These are phyloP conservation scores for Akanthomyces uredinophilus DNA, from an alignment of 2,329 filamentous ascomycete species.

Conservation along the genomic window DNA sequence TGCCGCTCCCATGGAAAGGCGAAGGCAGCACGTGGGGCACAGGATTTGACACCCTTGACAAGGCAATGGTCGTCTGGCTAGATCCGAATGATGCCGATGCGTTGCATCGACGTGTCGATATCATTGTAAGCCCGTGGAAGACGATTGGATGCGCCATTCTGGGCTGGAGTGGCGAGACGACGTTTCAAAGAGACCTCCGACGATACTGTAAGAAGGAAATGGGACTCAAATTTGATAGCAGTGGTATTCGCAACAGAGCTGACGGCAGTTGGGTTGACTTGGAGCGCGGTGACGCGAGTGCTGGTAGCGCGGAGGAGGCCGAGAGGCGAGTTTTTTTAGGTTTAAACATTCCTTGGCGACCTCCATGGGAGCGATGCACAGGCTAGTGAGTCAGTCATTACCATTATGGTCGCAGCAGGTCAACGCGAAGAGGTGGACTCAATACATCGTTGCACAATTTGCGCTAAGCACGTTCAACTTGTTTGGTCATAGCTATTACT, in stretches of 20 bases:
- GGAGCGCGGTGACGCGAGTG: constrained; percentile 47
- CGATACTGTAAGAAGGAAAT: constrained; percentile 69
- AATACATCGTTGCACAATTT: background rate
- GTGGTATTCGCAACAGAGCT: constrained; percentile 65
- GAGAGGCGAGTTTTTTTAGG: constrained; percentile 78
- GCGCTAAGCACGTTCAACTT: no score
- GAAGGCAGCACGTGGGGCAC: constrained; percentile 32
- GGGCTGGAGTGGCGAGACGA: constrained; percentile 85
- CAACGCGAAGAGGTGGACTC: background rate
- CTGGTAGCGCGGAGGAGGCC: constrained; percentile 63
- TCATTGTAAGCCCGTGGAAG: constrained; percentile 84
- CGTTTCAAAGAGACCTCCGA: constrained; percentile 81
- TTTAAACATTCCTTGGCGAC: constrained; percentile 62
- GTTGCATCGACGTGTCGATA: constrained; percentile 83
- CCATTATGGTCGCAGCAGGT: background rate
- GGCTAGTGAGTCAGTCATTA: constrained; percentile 25
- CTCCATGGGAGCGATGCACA: constrained; percentile 64
- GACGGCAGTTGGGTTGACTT: constrained; percentile 69
- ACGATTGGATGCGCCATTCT: constrained; percentile 83
- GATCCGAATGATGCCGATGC: constrained; percentile 17
- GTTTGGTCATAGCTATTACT: background rate
- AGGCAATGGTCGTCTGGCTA: constrained; percentile 91
- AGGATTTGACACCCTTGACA: constrained; percentile 86
- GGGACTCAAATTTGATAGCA: constrained; percentile 84
- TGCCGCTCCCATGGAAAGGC: constrained; percentile 49